Percentiles rank a stretch among this genome's conserved stretches.
These are phyloP conservation scores for Geotrichum siamense DNA, from an alignment of 1,139 yeast genomes.

Conservation along the genomic window DNA sequence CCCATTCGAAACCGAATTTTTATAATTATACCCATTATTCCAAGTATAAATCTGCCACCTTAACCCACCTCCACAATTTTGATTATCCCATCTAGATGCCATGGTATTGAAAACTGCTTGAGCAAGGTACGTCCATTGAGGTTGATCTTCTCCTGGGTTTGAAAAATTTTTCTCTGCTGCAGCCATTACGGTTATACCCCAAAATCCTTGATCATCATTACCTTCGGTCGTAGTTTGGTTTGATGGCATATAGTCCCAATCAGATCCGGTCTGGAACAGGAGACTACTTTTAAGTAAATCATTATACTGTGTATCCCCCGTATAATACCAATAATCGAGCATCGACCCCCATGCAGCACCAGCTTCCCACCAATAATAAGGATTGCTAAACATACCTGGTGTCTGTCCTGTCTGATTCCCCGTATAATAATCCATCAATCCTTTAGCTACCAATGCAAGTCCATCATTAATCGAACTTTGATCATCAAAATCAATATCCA, in stretches of 20 bases:
- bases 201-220: slow-evolving; percentile 87
- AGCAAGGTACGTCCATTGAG: slow-evolving; percentile 64
- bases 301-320: slow-evolving; percentile 55
- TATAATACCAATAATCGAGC: slow-evolving; percentile 58
- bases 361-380: slow-evolving; percentile 94
- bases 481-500: slow-evolving; percentile 22
- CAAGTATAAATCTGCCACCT: slow-evolving; percentile 96
- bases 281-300: slow-evolving; percentile 51
- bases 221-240: slow-evolving; percentile 77
- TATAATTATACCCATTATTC: slow-evolving; percentile 91
- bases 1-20: slow-evolving; percentile 86
- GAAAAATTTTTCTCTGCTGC: slow-evolving; percentile 78
- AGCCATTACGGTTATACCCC: slow-evolving; percentile 79
- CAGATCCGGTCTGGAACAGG: slow-evolving; percentile 57
- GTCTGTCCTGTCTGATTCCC: slow-evolving; percentile 49
- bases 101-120: slow-evolving; percentile 85
- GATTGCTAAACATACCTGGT: slow-evolving; percentile 66
- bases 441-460: slow-evolving; percentile 52
- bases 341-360: slow-evolving; percentile 82
- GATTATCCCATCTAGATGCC: slow-evolving; percentile 79
- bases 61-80: slow-evolving; percentile 74
- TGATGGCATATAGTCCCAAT: slow-evolving; percentile 64
- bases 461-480: slow-evolving; percentile 35
- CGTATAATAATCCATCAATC: slow-evolving; percentile 65
- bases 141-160: slow-evolving; percentile 47